phyloP scores from a whole-genome alignment of 2,329 filamentous ascomycete species.

The Aspergillus pseudoviridinutans region DNA sequence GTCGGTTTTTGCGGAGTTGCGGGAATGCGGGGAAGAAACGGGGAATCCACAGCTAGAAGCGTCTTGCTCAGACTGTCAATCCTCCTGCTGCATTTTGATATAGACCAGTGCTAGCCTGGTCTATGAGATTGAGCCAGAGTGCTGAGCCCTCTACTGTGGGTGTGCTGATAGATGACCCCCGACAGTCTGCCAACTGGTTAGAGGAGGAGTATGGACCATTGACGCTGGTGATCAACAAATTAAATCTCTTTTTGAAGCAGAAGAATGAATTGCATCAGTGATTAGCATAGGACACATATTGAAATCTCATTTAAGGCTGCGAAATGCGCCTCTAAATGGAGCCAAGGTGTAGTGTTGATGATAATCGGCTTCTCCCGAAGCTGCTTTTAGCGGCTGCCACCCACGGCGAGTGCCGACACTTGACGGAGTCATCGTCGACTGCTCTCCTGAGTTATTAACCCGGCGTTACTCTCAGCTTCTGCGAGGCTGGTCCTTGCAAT shows the following conservation, averaged over 20 bases:
- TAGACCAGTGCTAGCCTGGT: not conserved
- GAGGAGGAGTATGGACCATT: not conserved
- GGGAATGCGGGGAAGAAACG: not conserved
- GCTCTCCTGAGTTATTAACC: not conserved
- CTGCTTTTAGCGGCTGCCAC: not conserved
- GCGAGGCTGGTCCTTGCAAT: constrained; percentile 6
- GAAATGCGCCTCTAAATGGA: not conserved
- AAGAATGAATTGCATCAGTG: not conserved
- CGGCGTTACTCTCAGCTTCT: not conserved
- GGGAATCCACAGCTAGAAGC: not conserved
- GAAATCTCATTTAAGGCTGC: not conserved
- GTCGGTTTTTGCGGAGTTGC: not conserved
- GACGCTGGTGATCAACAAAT: not conserved
- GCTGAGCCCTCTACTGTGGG: not conserved
- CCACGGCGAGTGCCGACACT: constrained; percentile 9
- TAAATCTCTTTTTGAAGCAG: no score
- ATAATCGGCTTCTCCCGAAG: constrained; percentile 7
- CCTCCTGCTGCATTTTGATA: not conserved
- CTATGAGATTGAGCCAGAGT: not conserved
- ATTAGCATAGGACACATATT: not conserved
- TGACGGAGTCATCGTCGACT: not conserved
- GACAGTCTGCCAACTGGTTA: not conserved
- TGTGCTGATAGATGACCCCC: no score
- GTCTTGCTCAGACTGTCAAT: not conserved
- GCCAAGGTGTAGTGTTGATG: not conserved